A percentile compares a stretch with the other conserved stretches of the same genome.
Evolutionary conservation across 345 rosid genomes (phyloP).

Genomic region (Clarkia xantiana): DNA sequence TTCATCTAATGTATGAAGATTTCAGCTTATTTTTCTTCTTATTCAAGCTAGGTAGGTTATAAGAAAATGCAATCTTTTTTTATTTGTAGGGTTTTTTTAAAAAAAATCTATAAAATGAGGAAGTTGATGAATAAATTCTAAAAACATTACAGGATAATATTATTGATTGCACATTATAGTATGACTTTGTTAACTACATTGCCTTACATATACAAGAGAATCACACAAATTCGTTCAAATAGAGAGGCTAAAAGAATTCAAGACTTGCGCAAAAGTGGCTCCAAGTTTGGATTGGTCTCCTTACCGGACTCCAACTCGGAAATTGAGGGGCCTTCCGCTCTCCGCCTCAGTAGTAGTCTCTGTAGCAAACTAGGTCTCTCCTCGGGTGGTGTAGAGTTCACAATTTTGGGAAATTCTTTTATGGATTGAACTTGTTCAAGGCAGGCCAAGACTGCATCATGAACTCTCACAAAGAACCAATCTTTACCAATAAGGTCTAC

Average conservation of each 20-base stretch:
- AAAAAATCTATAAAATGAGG: no score
- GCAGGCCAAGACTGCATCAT: constrained; percentile 92
- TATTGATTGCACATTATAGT: no score
- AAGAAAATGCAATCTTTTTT: no score
- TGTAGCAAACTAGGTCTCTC: constrained; percentile 28
- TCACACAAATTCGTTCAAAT: no score
- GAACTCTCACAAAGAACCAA: constrained; percentile 87
- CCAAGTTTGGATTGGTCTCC: constrained; percentile 27
- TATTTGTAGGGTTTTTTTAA: no score
- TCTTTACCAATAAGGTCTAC: constrained; percentile 80
- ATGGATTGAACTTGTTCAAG: constrained; percentile 59
- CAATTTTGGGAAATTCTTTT: constrained; percentile 15
- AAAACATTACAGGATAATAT: no score
- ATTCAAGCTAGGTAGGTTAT: no score
- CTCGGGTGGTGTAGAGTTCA: constrained; percentile 18
- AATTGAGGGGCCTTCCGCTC: constrained; percentile 27
- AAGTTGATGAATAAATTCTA: no score
- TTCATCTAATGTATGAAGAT: no score
- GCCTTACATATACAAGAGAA: no score
- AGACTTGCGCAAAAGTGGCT: constrained; percentile 41
- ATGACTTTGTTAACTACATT: no score
- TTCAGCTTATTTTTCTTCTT: no score
- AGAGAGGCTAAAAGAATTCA: constrained; percentile 8
- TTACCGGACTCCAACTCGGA: constrained; percentile 40
- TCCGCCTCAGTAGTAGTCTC: constrained; percentile 26